Conservation (phyloP, 2,329 filamentous ascomycete species). For the Arthroderma sp. region DNA sequence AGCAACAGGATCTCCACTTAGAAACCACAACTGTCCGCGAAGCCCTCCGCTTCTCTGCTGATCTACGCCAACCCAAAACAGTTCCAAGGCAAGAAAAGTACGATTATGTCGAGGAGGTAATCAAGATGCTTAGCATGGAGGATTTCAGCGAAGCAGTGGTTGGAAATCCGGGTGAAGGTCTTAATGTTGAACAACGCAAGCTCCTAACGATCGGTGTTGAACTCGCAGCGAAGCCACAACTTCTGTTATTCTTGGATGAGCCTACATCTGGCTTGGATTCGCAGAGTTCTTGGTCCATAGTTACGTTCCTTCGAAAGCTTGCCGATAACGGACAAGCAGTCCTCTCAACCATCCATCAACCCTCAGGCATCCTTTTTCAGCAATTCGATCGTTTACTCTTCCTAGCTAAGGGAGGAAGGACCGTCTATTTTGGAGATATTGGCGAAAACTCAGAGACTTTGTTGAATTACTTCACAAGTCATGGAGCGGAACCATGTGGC, state of each 20-base stretch:
- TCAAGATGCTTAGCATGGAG: conserved; percentile 76
- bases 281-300: conserved; percentile 82
- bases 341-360: conserved; percentile 88
- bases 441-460: conserved; percentile 46
- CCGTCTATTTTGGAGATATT: conserved; percentile 56
- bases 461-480: conserved; percentile 50
- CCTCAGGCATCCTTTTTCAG: conserved; percentile 81
- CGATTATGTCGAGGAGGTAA: conserved; percentile 76
- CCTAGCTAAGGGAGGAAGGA: conserved; percentile 51
- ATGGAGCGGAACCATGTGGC: conserved; percentile 48
- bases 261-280: conserved; percentile 84
- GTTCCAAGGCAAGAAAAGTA: conserved; percentile 62
- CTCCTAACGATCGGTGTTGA: conserved; percentile 87
- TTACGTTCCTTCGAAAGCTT: conserved; percentile 70
- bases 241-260: conserved; percentile 82
- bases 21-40: conserved; percentile 77
- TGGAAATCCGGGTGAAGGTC: conserved; percentile 68
- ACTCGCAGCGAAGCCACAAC: conserved; percentile 73
- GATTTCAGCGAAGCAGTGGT: conserved; percentile 80
- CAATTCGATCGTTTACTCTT: conserved; percentile 56
- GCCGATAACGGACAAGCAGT: conserved; percentile 78
- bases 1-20: conserved; percentile 66
- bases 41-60: conserved; percentile 69
- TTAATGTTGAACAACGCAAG: conserved; percentile 51
- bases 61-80: conserved; percentile 68